Evolutionary conservation across 2,329 filamentous ascomycete species (phyloP), one percentile per base, ranked within the genome.

Genomic region (Furcasterigmium sp.): DNA sequence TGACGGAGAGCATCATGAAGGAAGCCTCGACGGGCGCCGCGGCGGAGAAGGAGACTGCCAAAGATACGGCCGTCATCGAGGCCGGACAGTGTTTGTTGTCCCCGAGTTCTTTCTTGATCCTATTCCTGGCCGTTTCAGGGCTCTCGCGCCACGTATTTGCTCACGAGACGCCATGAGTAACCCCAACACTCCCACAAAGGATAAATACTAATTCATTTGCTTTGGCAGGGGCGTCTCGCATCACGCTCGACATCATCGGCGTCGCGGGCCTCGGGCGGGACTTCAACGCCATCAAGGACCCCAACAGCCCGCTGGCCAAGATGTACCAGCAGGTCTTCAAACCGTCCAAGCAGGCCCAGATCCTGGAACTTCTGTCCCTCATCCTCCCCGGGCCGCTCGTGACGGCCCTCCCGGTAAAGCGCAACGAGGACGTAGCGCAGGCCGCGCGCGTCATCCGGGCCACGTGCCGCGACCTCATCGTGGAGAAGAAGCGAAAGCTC

Each of bases 221-320:
- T n/a, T n/a, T n/a, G n/a, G n/a, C n/a, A n/a, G 90, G 84, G 83
- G 75, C 77, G 5, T 84, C 79, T 41, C 74, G 85, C 17, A 76
- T 75, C 6, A 86, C 85, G 1, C 73, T 91, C 13, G 86, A 90
- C 56, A 87, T 90, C 48, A 87, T 91, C 54, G 85, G 85, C 19
- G 56, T 82, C 6, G 83, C 85, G 2, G 85, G 85, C 10, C 74
- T 90, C 57, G 84, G 84, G 8, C 72, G 77, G 41, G 83, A 90
- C 53, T 89, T 91, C 54, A 72, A 76, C 35, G 76, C 85, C 13
- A 75, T 88, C 41, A 61, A 69, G 21, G 66, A 88, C 51, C 75
- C 82, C 2, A 56, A 75, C 39, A 83, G 76, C 47, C 62, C 73
- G 39, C 73, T 91, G 21, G 78, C 72, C 39, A 58, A 62, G 42